Conservation (phyloP, 345 rosid species). For the Syzygium grande region DNA sequence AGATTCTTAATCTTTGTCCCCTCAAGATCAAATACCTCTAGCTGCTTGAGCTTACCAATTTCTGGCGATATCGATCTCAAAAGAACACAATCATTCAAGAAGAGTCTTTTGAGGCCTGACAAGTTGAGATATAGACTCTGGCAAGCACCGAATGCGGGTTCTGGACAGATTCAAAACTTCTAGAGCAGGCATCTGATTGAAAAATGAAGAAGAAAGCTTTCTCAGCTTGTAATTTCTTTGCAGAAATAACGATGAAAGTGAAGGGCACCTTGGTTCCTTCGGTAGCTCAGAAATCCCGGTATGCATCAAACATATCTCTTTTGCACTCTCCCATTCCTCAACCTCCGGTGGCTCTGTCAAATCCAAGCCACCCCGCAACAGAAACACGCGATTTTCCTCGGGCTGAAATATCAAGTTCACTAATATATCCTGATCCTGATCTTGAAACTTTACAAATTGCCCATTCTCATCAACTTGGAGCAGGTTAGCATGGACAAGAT, state of each 20-base stretch:
- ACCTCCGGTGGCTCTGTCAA: slow-evolving; percentile 6
- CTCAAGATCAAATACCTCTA: slow-evolving; percentile 24
- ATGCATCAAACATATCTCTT: slow-evolving; percentile 9
- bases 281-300: slow-evolving; percentile 11
- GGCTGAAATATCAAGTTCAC: not conserved
- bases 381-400: not conserved
- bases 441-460: not conserved
- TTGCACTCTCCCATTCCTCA: slow-evolving; percentile 9
- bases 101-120: slow-evolving; percentile 6
- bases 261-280: not conserved
- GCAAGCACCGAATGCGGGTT: slow-evolving; percentile 20
- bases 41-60: slow-evolving; percentile 11
- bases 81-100: slow-evolving; percentile 5
- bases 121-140: slow-evolving; percentile 14
- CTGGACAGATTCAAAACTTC: slow-evolving; percentile 13
- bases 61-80: slow-evolving; percentile 7
- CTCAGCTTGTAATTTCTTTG: slow-evolving; percentile 11
- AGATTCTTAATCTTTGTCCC: slow-evolving; percentile 13
- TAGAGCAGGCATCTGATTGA: slow-evolving; percentile 8
- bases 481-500: not conserved
- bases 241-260: not conserved
- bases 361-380: slow-evolving; percentile 1
- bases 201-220: slow-evolving; percentile 11
- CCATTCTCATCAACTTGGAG: not conserved
- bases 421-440: not conserved